Evolutionary conservation across 225 moss, liverwort and hornwort genomes (phyloP), one percentile per base, ranked within the genome.

Genomic region (Physcomitrellopsis africana): DNA sequence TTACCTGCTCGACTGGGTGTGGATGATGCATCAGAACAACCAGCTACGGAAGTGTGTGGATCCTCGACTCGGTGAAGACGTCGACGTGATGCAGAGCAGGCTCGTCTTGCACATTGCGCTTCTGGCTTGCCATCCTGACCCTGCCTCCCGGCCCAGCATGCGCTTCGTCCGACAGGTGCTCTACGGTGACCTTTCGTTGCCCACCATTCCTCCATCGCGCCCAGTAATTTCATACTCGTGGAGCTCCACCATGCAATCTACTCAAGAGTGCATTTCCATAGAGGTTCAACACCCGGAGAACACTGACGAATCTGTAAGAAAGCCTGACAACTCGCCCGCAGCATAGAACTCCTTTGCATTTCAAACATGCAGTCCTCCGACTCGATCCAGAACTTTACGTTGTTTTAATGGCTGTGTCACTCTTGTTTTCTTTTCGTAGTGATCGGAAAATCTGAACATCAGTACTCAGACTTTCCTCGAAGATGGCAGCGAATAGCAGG

Each of bases 81-180:
- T 80, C 41, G 84, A 89, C 17, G 2, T 73, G 41, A 60, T 81
- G 62, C 78, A 94, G 72, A 82, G 85, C 12, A 62, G 24, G 41
- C 45, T 81, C 19, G 75, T 84, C 18, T 62, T 92, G 22, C 80
- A 76, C 9, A 57, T 96, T 37, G 82, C 90, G 37, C 85, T 96
- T 6, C 72, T 93, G 37, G 94, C 94, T 37, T 82, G 90, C 19
- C 82, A 92, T 47, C 75, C 79, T 14, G 82, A 89, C 72, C 96
- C 96, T 2, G 59, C 70, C 3, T 77, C 65, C 0, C 77, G 96
- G 44, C 96, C 96, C 13, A 85, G 81, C 44, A 96, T 94, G 89
- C 90, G 92, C 51, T 87, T 89, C 72, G 79, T 94, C 22, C 80
- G 87, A 0, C 87, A 89, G 59, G 90, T 86, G 65, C 67, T 96